Percentiles rank a stretch among this genome's conserved stretches.
Conservation (phyloP, 1,284 basidiomycete species). For the Albatrellus sp. region DNA sequence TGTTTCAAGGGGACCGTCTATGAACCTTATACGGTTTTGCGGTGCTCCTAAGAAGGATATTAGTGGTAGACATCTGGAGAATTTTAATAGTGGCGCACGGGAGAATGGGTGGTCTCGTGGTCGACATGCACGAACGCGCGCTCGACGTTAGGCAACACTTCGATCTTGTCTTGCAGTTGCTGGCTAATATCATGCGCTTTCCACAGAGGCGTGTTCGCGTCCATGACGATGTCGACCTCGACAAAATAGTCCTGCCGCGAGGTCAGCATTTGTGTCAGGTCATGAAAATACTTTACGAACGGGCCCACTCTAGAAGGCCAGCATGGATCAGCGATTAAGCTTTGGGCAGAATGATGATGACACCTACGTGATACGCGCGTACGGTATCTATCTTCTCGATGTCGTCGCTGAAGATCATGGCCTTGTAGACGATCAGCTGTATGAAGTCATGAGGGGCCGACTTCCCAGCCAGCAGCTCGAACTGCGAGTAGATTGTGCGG, state of each 20-base stretch:
- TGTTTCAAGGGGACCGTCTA: not conserved
- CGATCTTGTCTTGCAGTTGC: constrained; percentile 88
- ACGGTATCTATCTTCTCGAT: constrained; percentile 86
- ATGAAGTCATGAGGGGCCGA: constrained; percentile 86
- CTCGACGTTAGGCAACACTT: constrained; percentile 84
- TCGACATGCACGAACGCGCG: constrained; percentile 91
- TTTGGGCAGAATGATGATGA: not conserved
- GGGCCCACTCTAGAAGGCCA: constrained; percentile 43
- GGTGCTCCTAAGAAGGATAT: constrained; percentile 17
- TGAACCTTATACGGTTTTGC: constrained; percentile 17
- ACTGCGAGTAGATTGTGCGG: constrained; percentile 68
- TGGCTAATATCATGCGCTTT: constrained; percentile 90
- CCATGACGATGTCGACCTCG: constrained; percentile 92
- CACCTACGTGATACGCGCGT: constrained; percentile 72
- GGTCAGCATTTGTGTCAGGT: not conserved
- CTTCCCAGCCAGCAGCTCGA: constrained; percentile 82
- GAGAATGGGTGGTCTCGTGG: constrained; percentile 78
- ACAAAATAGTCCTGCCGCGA: constrained; percentile 70
- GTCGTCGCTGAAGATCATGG: constrained; percentile 75
- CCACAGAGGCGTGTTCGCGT: constrained; percentile 80
- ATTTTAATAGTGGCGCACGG: constrained; percentile 32
- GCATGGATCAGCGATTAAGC: not conserved
- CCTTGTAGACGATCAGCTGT: constrained; percentile 88
- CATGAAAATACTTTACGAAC: constrained; percentile 23
- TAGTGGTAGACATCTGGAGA: not conserved